phyloP scores from a whole-genome alignment of 202 grass and related monocot genomes.

The Schoenoplectus triqueter region DNA sequence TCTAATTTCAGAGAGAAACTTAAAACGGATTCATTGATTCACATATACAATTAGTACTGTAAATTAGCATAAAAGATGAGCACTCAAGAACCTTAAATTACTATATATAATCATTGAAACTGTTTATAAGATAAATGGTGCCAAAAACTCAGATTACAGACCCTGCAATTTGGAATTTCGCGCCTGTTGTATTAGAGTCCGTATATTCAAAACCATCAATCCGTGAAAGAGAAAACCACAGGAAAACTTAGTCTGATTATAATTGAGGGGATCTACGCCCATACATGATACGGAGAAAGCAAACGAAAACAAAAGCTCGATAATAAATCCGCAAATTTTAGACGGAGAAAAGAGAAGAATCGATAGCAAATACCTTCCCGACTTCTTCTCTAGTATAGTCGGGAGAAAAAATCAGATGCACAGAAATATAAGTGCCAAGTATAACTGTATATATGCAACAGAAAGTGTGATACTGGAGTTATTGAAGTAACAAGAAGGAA shows the following conservation, averaged over 20 bases:
- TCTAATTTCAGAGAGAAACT: neutral
- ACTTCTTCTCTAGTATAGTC: neutral
- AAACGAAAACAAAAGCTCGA: neutral
- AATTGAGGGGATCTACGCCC: neutral
- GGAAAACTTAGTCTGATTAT: neutral
- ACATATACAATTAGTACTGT: neutral
- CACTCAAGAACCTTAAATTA: constrained; percentile 1
- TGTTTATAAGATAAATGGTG: neutral
- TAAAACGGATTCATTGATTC: neutral
- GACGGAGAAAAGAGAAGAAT: constrained; percentile 1
- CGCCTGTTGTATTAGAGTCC: neutral
- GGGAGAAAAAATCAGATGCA: neutral
- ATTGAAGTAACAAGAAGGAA: constrained; percentile 13
- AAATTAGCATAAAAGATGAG: neutral
- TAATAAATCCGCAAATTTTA: neutral
- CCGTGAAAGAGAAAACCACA: neutral
- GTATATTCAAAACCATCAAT: neutral
- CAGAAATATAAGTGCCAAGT: constrained; percentile 18
- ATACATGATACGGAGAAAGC: neutral
- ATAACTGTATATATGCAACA: neutral
- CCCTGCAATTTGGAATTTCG: neutral
- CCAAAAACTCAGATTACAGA: neutral
- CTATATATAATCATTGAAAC: neutral
- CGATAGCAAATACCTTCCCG: constrained; percentile 1
- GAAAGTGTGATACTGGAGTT: neutral